A percentile compares a stretch with the other conserved stretches of the same genome.
phyloP scores from a whole-genome alignment of 2,329 filamentous ascomycete genomes.

The Penicillium sp. region DNA sequence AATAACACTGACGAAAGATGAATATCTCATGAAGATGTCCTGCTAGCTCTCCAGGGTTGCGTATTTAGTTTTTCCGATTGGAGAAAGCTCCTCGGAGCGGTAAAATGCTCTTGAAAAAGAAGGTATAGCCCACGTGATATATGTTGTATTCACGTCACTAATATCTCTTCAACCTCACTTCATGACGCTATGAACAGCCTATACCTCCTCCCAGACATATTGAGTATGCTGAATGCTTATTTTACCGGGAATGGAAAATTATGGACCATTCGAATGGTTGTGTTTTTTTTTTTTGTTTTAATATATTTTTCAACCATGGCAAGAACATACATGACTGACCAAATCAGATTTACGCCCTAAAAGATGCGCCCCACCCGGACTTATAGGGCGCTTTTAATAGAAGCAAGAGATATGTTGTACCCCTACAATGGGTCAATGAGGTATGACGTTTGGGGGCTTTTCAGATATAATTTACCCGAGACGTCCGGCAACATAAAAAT shows the following conservation, averaged over 20 bases:
- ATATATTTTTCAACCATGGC: too few species aligned
- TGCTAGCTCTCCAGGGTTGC: not conserved
- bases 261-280: not conserved
- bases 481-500: not conserved
- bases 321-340: not conserved
- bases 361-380: not conserved
- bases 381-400: not conserved
- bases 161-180: constrained; percentile 2
- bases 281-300: too few species aligned
- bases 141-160: not conserved
- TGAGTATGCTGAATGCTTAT: not conserved
- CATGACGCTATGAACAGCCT: not conserved
- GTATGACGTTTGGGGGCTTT: not conserved
- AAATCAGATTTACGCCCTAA: not conserved
- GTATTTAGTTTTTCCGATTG: not conserved
- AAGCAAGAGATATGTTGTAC: not conserved
- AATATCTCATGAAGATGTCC: not conserved
- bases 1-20: not conserved
- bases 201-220: not conserved
- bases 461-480: not conserved
- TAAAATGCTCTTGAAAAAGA: not conserved
- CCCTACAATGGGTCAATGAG: not conserved
- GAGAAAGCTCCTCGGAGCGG: not conserved
- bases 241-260: not conserved
- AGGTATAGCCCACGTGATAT: not conserved